phyloP scores from a whole-genome alignment of 176 grass and related monocot genomes.

The Oryza coarctata region DNA sequence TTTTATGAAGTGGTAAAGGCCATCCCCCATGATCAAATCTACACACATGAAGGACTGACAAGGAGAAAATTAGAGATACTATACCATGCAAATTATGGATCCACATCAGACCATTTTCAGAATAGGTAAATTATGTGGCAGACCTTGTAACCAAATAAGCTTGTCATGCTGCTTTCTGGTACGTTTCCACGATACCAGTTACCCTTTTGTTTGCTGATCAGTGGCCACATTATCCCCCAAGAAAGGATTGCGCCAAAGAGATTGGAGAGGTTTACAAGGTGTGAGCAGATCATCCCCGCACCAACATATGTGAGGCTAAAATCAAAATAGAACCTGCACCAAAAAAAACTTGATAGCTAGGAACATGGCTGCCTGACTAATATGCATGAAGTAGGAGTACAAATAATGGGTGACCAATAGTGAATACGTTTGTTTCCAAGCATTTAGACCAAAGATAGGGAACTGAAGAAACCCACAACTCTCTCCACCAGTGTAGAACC shows the following conservation, averaged over 20 bases:
- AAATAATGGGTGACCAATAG: not conserved
- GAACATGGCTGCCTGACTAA: not conserved
- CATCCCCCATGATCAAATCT: slow-evolving; percentile 85
- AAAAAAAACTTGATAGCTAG: slow-evolving; percentile 27
- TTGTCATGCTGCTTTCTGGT: slow-evolving; percentile 72
- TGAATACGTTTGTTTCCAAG: slow-evolving; percentile 86
- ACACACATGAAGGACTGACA: slow-evolving; percentile 76
- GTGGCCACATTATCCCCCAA: slow-evolving; percentile 89
- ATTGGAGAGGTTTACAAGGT: slow-evolving; percentile 82
- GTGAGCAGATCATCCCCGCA: slow-evolving; percentile 88
- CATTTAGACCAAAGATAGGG: slow-evolving; percentile 84
- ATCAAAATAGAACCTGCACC: slow-evolving; percentile 78
- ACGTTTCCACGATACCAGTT: slow-evolving; percentile 68
- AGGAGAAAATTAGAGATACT: not conserved
- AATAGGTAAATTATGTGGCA: slow-evolving; percentile 4
- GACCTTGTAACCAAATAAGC: slow-evolving; percentile 93
- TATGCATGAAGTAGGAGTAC: not conserved
- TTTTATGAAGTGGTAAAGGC: slow-evolving; percentile 84
- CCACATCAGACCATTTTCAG: not conserved
- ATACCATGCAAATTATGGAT: not conserved
- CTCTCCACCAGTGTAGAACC: slow-evolving; percentile 88
- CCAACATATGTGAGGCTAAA: slow-evolving; percentile 91
- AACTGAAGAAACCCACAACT: slow-evolving; percentile 83
- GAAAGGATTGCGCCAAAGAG: slow-evolving; percentile 74
- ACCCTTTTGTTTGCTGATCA: slow-evolving; percentile 75